Base-by-base conservation (phyloP, 768 basidiomycete genomes). In the Lentinula aciculospora region DNA sequence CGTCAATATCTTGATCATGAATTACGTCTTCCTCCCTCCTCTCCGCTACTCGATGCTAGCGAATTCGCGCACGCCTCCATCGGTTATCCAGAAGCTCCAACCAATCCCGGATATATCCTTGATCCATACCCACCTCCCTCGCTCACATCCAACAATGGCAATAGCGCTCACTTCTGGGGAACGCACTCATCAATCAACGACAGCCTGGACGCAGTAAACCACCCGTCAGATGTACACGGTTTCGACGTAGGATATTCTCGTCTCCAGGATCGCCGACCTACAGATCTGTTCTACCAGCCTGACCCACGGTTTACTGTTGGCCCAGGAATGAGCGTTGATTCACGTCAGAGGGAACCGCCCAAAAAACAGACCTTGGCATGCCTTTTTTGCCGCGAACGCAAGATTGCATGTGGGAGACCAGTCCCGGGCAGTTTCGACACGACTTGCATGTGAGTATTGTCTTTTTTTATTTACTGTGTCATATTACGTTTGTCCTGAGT, bases 321-420 rank as follows among this genome's bases (percentile, higher is more conserved):
- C 19, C 34, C 46, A 8, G 28, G 6, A 12, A 7, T 53, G 34
- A 21, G 3, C 27, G 7, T 23, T 23, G 25, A 3, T 6, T 15
- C 34, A 27, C 25, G 12, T 13, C 51, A 25, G 19, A 53, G 23
- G 21, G 34, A 37, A 3, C 8, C 15, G 36, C 51, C 51, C 6
- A 53, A 53, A 21, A 53, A 53, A 15, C 51, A 53, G 51, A 53
- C 32, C 27, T 36, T 53, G 12, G 51, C 51, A 5, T 53, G 51
- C 19, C 51, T 23, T n/a, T 53, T 53, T 39, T 53, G 51, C 36
- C 32, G 51, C 15, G 51, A 53, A 27, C 51, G 51, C 21, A 53
- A 53, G 23, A 53, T 53, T 10, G 51, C 51, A 12, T 53, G 51
- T 17, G 36, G 51, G 3, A 36, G 23, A 27, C 37, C 36, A 39